A percentile compares a stretch with the other conserved stretches of the same genome.
Conservation (phyloP, 1,284 basidiomycete species). For the Pascua sp. region DNA sequence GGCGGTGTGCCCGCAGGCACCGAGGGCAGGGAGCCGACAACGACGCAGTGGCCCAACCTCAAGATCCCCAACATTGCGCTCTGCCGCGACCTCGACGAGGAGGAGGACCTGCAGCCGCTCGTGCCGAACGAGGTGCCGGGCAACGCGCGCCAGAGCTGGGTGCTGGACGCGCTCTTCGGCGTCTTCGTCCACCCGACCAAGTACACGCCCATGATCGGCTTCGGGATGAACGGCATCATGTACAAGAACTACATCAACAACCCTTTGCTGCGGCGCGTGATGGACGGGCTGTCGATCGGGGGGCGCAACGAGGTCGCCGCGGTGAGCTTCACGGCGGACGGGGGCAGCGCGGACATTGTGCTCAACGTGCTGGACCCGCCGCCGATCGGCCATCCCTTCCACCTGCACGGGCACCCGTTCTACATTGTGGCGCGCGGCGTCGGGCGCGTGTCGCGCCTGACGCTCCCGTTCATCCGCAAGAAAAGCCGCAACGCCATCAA, state of each 20-base stretch:
- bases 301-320: conserved; percentile 19
- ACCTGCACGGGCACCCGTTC: conserved; percentile 33
- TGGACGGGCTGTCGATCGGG: conserved; percentile 20
- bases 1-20: not conserved
- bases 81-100: conserved; percentile 28
- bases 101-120: conserved; percentile 25
- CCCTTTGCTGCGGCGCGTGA: conserved; percentile 31
- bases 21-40: too few relatives aligned
- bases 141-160: conserved; percentile 13
- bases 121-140: conserved; percentile 20
- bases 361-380: conserved; percentile 43
- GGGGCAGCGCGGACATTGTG: not conserved
- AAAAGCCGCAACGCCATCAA: conserved; percentile 40
- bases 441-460: not conserved
- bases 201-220: conserved; percentile 17
- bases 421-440: conserved; percentile 33
- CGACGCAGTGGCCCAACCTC: not conserved
- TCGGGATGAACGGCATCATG: conserved; percentile 26
- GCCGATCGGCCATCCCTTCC: conserved; percentile 42
- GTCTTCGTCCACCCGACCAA: conserved; percentile 20
- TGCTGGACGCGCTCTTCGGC: conserved; percentile 27
- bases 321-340: not conserved
- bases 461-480: not conserved
- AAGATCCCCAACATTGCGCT: not conserved
- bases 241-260: conserved; percentile 35